Evolutionary conservation across 768 basidiomycete species (phyloP), one percentile per base, ranked within the genome.

Genomic region (Tricholoma sp.): DNA sequence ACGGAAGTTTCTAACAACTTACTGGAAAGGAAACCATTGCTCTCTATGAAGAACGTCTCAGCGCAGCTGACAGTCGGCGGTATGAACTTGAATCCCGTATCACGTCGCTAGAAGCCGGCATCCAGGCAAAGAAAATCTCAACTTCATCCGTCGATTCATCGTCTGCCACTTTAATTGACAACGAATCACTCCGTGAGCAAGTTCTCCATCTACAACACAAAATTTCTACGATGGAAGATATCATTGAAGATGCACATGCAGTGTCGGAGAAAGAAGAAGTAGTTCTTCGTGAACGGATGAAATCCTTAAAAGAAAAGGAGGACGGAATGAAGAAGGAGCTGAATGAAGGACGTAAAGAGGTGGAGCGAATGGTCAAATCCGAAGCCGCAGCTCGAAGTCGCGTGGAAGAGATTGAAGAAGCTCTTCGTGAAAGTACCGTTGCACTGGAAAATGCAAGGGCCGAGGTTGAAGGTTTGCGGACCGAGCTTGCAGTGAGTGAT

Each of bases 131-230:
- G 11, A 63, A 59, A 50, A 68, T 72, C 24, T n/a, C 68, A 17
- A 53, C 68, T 31, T 62, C 65, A 1, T 58, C 58, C 8, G 36
- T 61, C 11, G 67, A 36, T 28, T 76, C 81, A 4, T 72, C 82
- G 4, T 86, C 91, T 8, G 95, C 94, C 0, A 81, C 86, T 2
- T 85, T 93, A 65, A 98, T 99, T 60, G 95, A 99, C 70, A 98
- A 98, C 64, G 94, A 98, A 68, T 87, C 84, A 12, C 81, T 98
- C 11, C 84, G 81, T 13, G 94, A 95, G 29, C 95, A 99, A 68
- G 80, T 93, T n/a, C 81, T 83, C 39, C 91, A 98, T 70, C 76
- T 96, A 33, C 88, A 92, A 66, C 83, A 81, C 65, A 89, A 88
- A 68, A 79, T 95, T 29, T 70, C 78, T 2, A 75, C 74, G 37